phyloP scores from a whole-genome alignment of 208 protist genomes.

The Leishmania aethiopica region DNA sequence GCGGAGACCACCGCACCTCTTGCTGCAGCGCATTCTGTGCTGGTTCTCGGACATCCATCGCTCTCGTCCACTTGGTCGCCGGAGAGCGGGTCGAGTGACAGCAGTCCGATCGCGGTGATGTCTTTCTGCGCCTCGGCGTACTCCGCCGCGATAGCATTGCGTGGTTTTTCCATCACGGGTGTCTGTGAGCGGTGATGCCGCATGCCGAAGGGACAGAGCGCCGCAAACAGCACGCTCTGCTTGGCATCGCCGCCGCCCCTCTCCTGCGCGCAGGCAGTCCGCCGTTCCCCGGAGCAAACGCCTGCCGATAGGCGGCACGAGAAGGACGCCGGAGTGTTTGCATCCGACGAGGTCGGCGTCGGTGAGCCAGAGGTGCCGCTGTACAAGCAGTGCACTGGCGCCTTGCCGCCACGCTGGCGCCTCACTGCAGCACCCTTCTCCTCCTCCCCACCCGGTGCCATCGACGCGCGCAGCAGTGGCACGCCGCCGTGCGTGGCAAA shows the following conservation, averaged over 20 bases:
- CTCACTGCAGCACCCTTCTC: background rate
- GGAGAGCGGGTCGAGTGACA: background rate
- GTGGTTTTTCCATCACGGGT: background rate
- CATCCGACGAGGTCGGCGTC: background rate
- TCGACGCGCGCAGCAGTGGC: constrained; percentile 44
- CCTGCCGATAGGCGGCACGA: background rate
- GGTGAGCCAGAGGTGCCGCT: constrained; percentile 8
- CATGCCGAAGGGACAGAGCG: background rate
- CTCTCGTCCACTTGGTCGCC: background rate
- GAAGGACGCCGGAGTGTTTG: background rate
- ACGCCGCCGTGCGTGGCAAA: constrained; percentile 92
- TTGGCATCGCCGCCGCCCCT: background rate
- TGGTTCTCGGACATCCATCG: no score
- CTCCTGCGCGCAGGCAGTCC: background rate
- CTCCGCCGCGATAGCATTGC: background rate
- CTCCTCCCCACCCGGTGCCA: background rate
- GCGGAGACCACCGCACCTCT: background rate
- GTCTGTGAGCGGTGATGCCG: background rate
- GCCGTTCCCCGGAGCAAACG: background rate
- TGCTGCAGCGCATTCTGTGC: background rate
- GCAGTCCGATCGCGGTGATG: background rate
- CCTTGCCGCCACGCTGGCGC: background rate
- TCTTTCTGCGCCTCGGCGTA: background rate
- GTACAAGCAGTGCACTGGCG: background rate
- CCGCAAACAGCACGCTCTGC: background rate